A percentile compares a stretch with the other conserved stretches of the same genome.
These are phyloP conservation scores for Aspergillus pseudoglaucus DNA, from an alignment of 2,329 filamentous ascomycete genomes.

Conservation along the genomic window DNA sequence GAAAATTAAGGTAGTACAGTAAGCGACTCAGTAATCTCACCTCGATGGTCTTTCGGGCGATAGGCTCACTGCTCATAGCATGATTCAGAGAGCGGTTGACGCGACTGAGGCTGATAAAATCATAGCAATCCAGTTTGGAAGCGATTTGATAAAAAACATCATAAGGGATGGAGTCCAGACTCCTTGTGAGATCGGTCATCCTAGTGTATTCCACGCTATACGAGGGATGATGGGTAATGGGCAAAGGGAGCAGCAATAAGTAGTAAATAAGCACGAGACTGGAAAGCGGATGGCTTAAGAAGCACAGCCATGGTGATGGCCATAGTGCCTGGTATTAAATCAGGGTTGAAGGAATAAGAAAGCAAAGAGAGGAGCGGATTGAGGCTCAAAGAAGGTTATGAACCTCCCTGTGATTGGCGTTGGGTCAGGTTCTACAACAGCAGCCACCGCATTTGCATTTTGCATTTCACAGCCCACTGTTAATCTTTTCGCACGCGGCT, in stretches of 20 bases:
- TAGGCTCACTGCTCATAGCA: slow-evolving; percentile 48
- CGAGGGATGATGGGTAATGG: neutral
- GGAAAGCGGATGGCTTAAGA: too few relatives aligned
- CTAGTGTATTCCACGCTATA: neutral
- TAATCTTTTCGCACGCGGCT: too few relatives aligned
- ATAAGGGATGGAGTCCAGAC: slow-evolving; percentile 50
- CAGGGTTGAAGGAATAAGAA: too few relatives aligned
- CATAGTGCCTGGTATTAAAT: too few relatives aligned
- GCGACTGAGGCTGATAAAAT: slow-evolving; percentile 52
- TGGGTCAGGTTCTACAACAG: too few relatives aligned
- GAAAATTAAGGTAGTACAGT: neutral
- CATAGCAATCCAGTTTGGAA: slow-evolving; percentile 49
- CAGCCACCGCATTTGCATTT: too few relatives aligned
- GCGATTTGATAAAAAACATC: slow-evolving; percentile 59
- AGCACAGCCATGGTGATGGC: too few relatives aligned
- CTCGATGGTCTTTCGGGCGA: slow-evolving; percentile 54
- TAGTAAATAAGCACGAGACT: neutral
- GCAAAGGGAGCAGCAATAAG: neutral
- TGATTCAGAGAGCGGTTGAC: slow-evolving; percentile 48
- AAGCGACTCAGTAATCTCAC: slow-evolving; percentile 35
- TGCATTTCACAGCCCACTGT: too few relatives aligned
- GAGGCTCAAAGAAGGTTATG: too few relatives aligned
- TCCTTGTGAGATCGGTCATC: slow-evolving; percentile 16
- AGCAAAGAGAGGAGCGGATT: too few relatives aligned
- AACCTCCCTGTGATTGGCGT: too few relatives aligned